phyloP scores from a whole-genome alignment of 208 protist species.

The Acanthamoeba comandoni region DNA sequence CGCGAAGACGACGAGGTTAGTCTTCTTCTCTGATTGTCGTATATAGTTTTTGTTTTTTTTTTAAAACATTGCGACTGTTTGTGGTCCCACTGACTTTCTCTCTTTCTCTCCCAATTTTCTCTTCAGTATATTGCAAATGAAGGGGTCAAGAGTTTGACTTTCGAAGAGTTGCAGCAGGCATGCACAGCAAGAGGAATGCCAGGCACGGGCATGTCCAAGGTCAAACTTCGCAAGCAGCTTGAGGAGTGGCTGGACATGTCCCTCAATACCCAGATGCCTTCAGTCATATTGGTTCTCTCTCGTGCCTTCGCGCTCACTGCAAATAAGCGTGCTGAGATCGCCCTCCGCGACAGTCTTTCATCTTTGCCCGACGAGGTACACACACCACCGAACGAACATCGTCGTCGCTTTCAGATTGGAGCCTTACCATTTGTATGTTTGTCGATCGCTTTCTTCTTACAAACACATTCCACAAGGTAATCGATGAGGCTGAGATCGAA shows the following conservation, averaged over 20 bases:
- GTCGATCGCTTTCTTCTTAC: too few species aligned
- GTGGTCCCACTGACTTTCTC: too few species aligned
- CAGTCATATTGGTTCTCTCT: conserved; percentile 80
- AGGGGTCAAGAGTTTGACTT: conserved; percentile 37
- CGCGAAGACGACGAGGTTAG: conserved; percentile 36
- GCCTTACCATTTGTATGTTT: too few species aligned
- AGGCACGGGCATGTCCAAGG: conserved; percentile 58
- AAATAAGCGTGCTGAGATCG: background rate
- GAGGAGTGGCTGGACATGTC: conserved; percentile 85
- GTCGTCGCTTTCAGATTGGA: too few species aligned
- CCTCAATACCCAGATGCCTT: conserved; percentile 79
- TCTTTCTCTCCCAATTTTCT: too few species aligned
- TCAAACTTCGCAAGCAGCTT: conserved; percentile 44
- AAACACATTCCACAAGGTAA: too few species aligned
- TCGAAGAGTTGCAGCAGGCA: conserved; percentile 60
- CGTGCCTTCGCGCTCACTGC: conserved; percentile 78
- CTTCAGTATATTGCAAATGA: conserved; percentile 30
- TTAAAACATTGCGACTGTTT: too few species aligned
- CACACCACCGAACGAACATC: too few species aligned
- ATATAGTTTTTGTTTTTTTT: too few species aligned
- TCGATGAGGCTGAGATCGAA: conserved; percentile 71
- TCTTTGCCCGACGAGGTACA: conserved; percentile 63
- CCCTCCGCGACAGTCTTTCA: conserved; percentile 54
- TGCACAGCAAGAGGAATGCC: conserved; percentile 51
- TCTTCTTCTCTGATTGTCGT: conserved; percentile 18